phyloP scores from a whole-genome alignment of 75 land plant species.

The Selaginella moellendorffii region DNA sequence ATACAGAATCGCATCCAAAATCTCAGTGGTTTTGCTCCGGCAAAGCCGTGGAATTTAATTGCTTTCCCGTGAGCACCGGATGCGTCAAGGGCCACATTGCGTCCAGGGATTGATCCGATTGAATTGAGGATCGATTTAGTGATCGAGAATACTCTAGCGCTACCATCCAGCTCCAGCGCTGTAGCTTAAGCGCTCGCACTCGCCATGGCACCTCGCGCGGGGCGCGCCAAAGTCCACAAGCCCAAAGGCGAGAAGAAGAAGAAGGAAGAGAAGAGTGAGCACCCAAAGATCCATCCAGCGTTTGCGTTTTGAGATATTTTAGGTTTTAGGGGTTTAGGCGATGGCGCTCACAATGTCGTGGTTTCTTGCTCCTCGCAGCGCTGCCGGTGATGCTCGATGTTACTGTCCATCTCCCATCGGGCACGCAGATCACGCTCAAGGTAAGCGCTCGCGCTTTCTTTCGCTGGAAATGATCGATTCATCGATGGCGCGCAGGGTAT shows the following conservation, averaged over 20 bases:
- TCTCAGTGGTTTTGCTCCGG: too few species aligned
- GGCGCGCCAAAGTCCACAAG: conserved; percentile 52
- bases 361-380: conserved; percentile 33
- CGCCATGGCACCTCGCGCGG: conserved; percentile 54
- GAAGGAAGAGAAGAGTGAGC: conserved; percentile 77
- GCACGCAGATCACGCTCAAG: conserved; percentile 54
- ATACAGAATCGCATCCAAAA: too few species aligned
- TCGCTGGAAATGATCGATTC: neutral
- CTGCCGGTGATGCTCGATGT: conserved; percentile 65
- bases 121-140: too few species aligned
- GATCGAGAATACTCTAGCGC: too few species aligned
- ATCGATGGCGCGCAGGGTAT: conserved; percentile 18
- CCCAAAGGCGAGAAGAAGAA: conserved; percentile 75
- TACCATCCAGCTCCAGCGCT: too few species aligned
- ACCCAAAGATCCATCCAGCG: neutral
- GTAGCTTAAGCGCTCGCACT: too few species aligned
- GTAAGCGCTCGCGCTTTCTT: conserved; percentile 17
- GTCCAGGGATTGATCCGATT: too few species aligned
- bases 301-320: conserved; percentile 7
- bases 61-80: too few species aligned
- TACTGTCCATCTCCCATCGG: conserved; percentile 52
- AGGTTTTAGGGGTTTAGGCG: too few species aligned
- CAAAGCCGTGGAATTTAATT: too few species aligned
- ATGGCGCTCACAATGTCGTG: neutral
- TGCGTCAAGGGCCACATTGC: too few species aligned